Percentiles rank a stretch among this genome's conserved stretches.
phyloP scores from a whole-genome alignment of 2,329 filamentous ascomycete genomes.

The Ascochyta koolunga region DNA sequence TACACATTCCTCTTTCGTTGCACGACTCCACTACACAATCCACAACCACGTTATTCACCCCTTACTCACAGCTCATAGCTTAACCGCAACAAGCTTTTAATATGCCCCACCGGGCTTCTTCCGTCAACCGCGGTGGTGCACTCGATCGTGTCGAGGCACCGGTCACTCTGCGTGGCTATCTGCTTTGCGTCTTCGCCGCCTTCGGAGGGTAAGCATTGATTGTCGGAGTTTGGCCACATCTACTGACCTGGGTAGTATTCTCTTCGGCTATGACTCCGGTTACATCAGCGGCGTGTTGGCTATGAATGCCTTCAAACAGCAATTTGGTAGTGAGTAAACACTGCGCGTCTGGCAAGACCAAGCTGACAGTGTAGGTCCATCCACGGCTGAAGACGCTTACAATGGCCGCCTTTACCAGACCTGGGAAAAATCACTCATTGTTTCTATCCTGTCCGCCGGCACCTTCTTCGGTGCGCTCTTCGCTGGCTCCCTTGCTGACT shows the following conservation, averaged over 20 bases:
- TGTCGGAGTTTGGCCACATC: background rate
- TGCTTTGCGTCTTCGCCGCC: slow-evolving; percentile 56
- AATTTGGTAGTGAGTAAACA: slow-evolving; percentile 48
- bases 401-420: slow-evolving; percentile 43
- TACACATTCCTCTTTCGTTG: slow-evolving; percentile 3
- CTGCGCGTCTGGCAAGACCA: background rate
- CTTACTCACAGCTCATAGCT: slow-evolving; percentile 15
- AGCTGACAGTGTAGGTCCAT: slow-evolving; percentile 62
- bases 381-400: slow-evolving; percentile 48
- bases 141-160: slow-evolving; percentile 60
- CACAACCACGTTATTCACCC: background rate
- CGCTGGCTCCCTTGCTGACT: slow-evolving; percentile 71
- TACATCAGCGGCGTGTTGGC: slow-evolving; percentile 72
- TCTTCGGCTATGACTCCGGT: slow-evolving; percentile 80
- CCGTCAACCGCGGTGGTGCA: slow-evolving; percentile 44
- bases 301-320: slow-evolving; percentile 47
- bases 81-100: slow-evolving; percentile 15
- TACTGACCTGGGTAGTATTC: slow-evolving; percentile 49
- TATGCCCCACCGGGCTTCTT: slow-evolving; percentile 36
- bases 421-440: slow-evolving; percentile 71
- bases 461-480: slow-evolving; percentile 78
- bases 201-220: slow-evolving; percentile 53
- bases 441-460: slow-evolving; percentile 82
- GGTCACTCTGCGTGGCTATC: slow-evolving; percentile 54
- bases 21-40: slow-evolving; percentile 5